Evolutionary conservation across 345 rosid species (phyloP).

Genomic region (Eucalyptus caleyi): DNA sequence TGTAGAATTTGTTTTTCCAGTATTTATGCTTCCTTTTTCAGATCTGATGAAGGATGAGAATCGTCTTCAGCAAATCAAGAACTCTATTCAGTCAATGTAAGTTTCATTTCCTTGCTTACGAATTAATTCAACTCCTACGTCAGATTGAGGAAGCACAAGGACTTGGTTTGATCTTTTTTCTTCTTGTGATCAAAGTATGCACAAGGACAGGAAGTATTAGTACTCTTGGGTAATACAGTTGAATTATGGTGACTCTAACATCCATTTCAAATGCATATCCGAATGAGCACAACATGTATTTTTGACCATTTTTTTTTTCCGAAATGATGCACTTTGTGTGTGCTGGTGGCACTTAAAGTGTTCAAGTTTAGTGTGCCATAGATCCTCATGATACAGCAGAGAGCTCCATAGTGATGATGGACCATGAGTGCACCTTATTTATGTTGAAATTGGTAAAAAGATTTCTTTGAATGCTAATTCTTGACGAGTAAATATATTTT

Average conservation of each 20-base stretch:
- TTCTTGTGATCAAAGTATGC: not conserved
- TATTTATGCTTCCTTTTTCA: constrained; percentile 8
- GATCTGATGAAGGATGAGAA: constrained; percentile 29
- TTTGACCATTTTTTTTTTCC: not conserved
- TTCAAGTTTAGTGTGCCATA: not conserved
- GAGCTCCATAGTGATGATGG: not conserved
- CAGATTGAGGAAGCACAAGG: not conserved
- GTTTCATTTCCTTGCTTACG: not conserved
- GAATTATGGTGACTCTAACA: not conserved
- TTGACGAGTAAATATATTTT: not conserved
- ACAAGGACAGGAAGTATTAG: not conserved
- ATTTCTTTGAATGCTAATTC: not conserved
- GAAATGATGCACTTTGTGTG: not conserved
- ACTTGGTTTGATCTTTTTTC: not conserved
- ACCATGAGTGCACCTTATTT: not conserved
- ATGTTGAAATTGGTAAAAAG: not conserved
- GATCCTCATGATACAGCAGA: not conserved
- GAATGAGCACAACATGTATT: not conserved
- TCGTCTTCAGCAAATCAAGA: constrained; percentile 64
- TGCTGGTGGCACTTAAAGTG: not conserved
- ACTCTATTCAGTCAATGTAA: constrained; percentile 47
- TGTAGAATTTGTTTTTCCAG: not conserved
- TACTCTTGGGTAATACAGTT: not conserved
- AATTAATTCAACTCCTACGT: not conserved
- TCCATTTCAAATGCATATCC: not conserved